phyloP scores from a whole-genome alignment of 139 green algal genomes.

The Coccomyxa sp. region DNA sequence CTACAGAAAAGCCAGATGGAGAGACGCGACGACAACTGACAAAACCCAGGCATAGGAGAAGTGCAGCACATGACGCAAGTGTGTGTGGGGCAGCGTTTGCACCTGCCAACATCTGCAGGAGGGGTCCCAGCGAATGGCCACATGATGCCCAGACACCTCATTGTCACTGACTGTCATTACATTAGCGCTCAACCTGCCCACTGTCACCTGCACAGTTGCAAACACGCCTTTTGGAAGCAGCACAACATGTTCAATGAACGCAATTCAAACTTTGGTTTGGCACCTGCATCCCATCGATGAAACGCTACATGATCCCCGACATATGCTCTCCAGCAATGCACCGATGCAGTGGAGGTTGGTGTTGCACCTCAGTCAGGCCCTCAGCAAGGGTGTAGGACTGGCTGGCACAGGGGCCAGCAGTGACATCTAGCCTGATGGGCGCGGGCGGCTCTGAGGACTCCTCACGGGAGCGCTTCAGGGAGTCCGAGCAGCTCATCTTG shows the following conservation, averaged over 20 bases:
- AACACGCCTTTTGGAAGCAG: not conserved
- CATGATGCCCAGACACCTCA: constrained; percentile 66
- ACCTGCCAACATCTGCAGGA: constrained; percentile 41
- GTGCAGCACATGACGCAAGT: too few species aligned
- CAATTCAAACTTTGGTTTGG: too few species aligned
- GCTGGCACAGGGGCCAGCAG: not conserved
- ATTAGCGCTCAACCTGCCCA: constrained; percentile 50
- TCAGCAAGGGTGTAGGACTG: not conserved
- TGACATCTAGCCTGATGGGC: not conserved
- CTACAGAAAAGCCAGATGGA: not conserved
- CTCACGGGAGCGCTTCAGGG: not conserved
- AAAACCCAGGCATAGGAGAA: too few species aligned
- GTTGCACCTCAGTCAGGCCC: too few species aligned
- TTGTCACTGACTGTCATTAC: constrained; percentile 52
- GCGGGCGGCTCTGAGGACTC: not conserved
- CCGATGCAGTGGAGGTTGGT: too few species aligned
- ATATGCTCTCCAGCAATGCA: too few species aligned
- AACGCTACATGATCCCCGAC: too few species aligned
- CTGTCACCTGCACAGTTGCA: constrained; percentile 38
- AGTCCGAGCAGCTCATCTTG: not conserved
- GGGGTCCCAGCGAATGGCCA: constrained; percentile 43
- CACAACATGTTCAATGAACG: too few species aligned
- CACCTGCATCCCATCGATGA: too few species aligned
- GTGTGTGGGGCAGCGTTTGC: not conserved
- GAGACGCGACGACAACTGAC: too few species aligned